Evolutionary conservation across 306 rosid genomes (phyloP).

Genomic region (Fragaria vesca): DNA sequence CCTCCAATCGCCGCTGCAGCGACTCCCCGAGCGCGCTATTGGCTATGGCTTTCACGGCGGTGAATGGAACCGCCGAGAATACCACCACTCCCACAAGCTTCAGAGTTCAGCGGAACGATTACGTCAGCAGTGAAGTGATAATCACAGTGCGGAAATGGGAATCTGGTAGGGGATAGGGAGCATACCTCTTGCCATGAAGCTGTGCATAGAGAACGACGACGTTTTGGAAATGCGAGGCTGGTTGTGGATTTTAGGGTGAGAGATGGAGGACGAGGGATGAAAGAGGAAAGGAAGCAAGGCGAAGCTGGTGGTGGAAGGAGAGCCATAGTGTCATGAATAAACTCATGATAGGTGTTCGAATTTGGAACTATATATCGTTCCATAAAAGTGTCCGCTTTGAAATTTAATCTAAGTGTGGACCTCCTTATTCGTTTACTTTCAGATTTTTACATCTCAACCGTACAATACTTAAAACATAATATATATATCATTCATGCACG

Average conservation of each 20-base stretch:
- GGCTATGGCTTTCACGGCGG: constrained; percentile 84
- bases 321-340: constrained; percentile 11
- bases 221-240: constrained; percentile 18
- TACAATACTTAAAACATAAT: too few species aligned
- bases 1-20: constrained; percentile 64
- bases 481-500: too few species aligned
- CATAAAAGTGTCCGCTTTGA: too few species aligned
- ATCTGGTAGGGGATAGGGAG: constrained; percentile 4
- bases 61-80: constrained; percentile 90
- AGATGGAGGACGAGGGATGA: background rate
- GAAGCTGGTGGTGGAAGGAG: constrained; percentile 26
- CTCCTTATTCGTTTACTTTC: rapidly evolving
- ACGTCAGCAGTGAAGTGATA: background rate
- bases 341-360: too few species aligned
- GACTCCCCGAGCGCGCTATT: constrained; percentile 83
- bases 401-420: too few species aligned
- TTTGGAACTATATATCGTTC: too few species aligned
- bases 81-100: constrained; percentile 86
- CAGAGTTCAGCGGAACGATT: constrained; percentile 1
- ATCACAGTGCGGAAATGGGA: background rate
- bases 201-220: constrained; percentile 32
- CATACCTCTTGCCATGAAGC: constrained; percentile 95
- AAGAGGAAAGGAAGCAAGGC: constrained; percentile 15
- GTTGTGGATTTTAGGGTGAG: background rate
- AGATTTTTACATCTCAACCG: too few species aligned